These are phyloP conservation scores for Rutstroemia sp. DNA, from an alignment of 2,329 filamentous ascomycete genomes.

Conservation along the genomic window DNA sequence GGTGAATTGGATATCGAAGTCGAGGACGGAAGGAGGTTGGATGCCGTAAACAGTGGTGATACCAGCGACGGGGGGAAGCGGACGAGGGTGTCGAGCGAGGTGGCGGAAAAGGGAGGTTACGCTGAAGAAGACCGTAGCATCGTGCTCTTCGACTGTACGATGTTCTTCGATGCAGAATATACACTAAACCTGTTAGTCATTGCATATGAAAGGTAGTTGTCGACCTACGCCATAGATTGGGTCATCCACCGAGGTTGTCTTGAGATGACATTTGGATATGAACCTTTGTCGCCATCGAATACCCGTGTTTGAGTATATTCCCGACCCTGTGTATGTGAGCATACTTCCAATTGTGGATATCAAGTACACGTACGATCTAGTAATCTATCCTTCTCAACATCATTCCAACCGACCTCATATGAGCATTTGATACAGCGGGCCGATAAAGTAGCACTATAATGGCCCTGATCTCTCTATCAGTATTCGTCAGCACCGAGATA, in stretches of 20 bases:
- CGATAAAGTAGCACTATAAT: constrained; percentile 24
- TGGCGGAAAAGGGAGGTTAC: constrained; percentile 25
- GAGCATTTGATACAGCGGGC: constrained; percentile 26
- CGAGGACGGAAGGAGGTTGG: constrained; percentile 18
- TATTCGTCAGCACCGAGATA: constrained; percentile 6
- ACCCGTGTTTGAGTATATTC: constrained; percentile 26
- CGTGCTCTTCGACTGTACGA: constrained; percentile 27
- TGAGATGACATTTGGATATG: constrained; percentile 27
- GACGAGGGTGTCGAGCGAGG: constrained; percentile 24
- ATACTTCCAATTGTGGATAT: background rate
- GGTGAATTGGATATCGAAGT: constrained; percentile 28
- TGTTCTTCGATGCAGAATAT: constrained; percentile 28
- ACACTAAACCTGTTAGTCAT: constrained; percentile 15
- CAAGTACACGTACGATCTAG: constrained; percentile 15
- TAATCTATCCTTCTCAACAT: constrained; percentile 25
- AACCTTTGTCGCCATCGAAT: constrained; percentile 27
- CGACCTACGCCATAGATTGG: constrained; percentile 26
- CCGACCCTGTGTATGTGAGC: constrained; percentile 13
- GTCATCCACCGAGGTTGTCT: constrained; percentile 22
- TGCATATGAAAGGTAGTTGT: background rate
- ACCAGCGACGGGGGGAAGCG: constrained; percentile 23
- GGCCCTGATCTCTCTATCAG: constrained; percentile 21
- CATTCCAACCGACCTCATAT: constrained; percentile 27
- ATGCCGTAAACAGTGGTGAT: constrained; percentile 23
- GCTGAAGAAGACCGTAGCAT: constrained; percentile 29